Conservation (phyloP, 805 yeast species). For the Schwanniomyces polymorphus region DNA sequence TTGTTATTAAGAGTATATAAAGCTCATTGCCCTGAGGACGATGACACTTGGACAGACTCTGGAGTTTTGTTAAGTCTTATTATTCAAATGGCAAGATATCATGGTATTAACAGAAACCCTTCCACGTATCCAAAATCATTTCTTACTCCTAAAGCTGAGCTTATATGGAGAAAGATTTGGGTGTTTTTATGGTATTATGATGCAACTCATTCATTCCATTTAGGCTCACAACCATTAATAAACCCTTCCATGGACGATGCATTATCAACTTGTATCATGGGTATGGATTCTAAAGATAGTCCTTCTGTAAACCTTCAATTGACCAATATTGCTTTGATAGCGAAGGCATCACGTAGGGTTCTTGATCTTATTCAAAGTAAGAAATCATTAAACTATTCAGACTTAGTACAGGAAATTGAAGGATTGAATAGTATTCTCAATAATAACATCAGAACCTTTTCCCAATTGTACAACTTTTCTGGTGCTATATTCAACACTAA, state of each 20-base stretch:
- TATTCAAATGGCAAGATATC: constrained; percentile 7
- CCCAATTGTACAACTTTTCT: constrained; percentile 1
- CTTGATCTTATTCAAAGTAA: background rate
- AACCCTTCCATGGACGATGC: background rate
- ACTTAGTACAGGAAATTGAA: background rate
- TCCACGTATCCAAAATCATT: background rate
- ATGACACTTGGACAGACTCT: constrained; percentile 3
- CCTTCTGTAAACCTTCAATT: constrained; percentile 1
- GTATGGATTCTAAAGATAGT: background rate
- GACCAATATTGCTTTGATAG: background rate
- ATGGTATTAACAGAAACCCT: constrained; percentile 7
- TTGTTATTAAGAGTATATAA: constrained; percentile 6
- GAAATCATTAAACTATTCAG: background rate
- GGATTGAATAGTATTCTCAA: constrained; percentile 2
- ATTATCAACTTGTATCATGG: background rate
- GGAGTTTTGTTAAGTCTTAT: constrained; percentile 3
- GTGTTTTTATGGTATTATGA: constrained; percentile 5
- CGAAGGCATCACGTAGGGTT: background rate
- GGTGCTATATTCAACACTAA: constrained; percentile 1
- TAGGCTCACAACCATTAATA: constrained; percentile 1
- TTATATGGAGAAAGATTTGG: constrained; percentile 10
- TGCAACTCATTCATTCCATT: constrained; percentile 5
- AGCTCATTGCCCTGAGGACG: constrained; percentile 9
- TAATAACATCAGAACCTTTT: constrained; percentile 5
- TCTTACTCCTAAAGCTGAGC: background rate